These are phyloP conservation scores for Sporothrix inflata DNA, from an alignment of 2,329 filamentous ascomycete species.

Conservation along the genomic window DNA sequence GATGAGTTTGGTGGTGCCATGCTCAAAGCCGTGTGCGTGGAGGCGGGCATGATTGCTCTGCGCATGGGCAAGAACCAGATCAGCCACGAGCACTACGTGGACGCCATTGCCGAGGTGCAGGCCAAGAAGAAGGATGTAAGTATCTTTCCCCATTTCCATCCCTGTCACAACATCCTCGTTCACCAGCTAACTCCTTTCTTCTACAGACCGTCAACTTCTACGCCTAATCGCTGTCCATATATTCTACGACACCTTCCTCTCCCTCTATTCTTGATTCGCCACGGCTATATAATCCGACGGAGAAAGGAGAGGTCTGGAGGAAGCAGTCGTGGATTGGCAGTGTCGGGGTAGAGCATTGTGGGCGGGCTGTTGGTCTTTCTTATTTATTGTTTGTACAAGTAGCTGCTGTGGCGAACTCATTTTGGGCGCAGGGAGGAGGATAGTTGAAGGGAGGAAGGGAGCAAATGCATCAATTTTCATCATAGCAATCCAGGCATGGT, in stretches of 20 bases:
- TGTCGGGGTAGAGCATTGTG: background rate
- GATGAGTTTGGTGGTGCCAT: slow-evolving; percentile 98
- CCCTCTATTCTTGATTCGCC: background rate
- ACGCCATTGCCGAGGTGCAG: slow-evolving; percentile 95
- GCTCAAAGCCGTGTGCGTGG: slow-evolving; percentile 97
- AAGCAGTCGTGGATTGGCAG: background rate
- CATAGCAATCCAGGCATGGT: background rate
- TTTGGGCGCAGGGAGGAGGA: background rate
- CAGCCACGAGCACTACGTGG: slow-evolving; percentile 96
- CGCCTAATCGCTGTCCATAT: no score
- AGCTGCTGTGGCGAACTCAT: slow-evolving; percentile 1
- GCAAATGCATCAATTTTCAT: slow-evolving; percentile 13
- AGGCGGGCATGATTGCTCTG: slow-evolving; percentile 98
- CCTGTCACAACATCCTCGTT: background rate
- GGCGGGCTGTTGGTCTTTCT: background rate
- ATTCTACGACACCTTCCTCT: slow-evolving; percentile 47
- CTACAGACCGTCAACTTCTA: slow-evolving; percentile 61
- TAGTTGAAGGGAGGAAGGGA: background rate
- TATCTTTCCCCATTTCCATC: slow-evolving; percentile 32
- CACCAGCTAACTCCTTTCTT: slow-evolving; percentile 36
- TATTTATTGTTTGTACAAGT: slow-evolving; percentile 24
- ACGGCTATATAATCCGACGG: background rate
- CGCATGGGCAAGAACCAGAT: slow-evolving; percentile 95
- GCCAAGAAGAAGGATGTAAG: slow-evolving; percentile 89
- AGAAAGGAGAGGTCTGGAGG: background rate